These are phyloP conservation scores for Aspergillus brasiliensis DNA, from an alignment of 2,329 filamentous ascomycete genomes.

Conservation along the genomic window DNA sequence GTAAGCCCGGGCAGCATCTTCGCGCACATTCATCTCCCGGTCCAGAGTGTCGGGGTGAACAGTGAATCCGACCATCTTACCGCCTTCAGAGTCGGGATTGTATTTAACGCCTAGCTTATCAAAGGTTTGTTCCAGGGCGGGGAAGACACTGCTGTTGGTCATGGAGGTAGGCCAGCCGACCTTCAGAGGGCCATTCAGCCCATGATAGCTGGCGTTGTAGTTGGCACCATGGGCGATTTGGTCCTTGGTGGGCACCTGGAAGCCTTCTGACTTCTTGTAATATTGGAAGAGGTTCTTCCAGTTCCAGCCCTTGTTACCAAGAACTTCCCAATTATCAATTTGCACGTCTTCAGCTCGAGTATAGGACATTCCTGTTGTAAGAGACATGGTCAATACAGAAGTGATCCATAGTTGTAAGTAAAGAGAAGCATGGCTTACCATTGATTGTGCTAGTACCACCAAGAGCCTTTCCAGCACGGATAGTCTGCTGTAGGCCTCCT, in stretches of 20 bases:
- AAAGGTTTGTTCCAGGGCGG: conserved; percentile 43
- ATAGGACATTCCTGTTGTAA: conserved; percentile 40
- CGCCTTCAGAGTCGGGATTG: conserved; percentile 49
- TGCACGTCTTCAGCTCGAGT: conserved; percentile 40
- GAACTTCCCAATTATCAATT: conserved; percentile 40
- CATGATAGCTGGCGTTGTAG: conserved; percentile 34
- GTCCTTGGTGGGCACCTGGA: conserved; percentile 27
- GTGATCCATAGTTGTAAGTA: not conserved
- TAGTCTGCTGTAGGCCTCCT: conserved; percentile 32
- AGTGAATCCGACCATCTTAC: conserved; percentile 48
- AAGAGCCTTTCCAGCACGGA: conserved; percentile 47
- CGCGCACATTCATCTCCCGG: conserved; percentile 39
- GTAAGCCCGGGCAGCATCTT: conserved; percentile 53
- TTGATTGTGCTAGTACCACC: conserved; percentile 51
- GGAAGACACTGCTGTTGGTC: conserved; percentile 28
- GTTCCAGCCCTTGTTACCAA: conserved; percentile 38
- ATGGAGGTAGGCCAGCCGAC: conserved; percentile 29
- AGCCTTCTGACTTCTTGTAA: conserved; percentile 33
- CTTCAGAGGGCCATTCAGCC: conserved; percentile 31
- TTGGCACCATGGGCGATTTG: conserved; percentile 28
- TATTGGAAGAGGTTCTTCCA: conserved; percentile 36
- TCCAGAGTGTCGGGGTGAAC: conserved; percentile 48
- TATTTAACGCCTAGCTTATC: conserved; percentile 40
- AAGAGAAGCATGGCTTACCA: conserved; percentile 23
- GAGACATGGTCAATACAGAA: too few relatives aligned